A percentile compares a stretch with the other conserved stretches of the same genome.
These are phyloP conservation scores for Kondoa malvinella DNA, from an alignment of 768 basidiomycete genomes.

Conservation along the genomic window DNA sequence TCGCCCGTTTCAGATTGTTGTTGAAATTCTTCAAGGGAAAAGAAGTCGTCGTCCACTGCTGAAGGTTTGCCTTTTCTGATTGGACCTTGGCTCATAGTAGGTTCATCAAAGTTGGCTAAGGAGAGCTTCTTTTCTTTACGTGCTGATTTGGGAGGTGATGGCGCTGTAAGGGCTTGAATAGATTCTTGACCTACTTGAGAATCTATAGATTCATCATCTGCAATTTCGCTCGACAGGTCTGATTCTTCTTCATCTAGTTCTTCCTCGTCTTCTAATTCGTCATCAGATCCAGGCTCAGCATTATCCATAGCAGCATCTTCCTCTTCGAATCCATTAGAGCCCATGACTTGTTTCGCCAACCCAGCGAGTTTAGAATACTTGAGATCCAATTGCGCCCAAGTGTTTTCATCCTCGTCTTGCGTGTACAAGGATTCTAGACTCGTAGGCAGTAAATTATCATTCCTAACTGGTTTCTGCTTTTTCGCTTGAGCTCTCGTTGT, in stretches of 20 bases:
- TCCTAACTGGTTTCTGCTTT: constrained; percentile 31
- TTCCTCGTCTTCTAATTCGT: constrained; percentile 30
- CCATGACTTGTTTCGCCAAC: constrained; percentile 31
- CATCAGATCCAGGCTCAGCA: constrained; percentile 22
- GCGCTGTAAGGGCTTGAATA: constrained; percentile 5
- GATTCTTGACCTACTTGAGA: not conserved
- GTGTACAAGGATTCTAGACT: constrained; percentile 59
- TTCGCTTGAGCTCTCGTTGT: not conserved
- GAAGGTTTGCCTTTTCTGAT: constrained; percentile 13
- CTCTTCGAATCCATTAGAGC: constrained; percentile 17
- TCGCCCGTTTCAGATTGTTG: constrained; percentile 64
- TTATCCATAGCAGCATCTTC: constrained; percentile 18
- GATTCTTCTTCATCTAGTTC: constrained; percentile 19
- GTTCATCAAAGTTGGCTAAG: not conserved
- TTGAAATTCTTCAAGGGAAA: constrained; percentile 74
- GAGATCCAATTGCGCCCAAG: constrained; percentile 89
- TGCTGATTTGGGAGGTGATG: not conserved
- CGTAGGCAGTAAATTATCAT: constrained; percentile 37
- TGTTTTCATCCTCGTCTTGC: constrained; percentile 45
- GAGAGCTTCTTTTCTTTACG: not conserved
- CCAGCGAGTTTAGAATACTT: constrained; percentile 45
- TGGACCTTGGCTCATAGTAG: not conserved
- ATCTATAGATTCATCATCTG: constrained; percentile 28
- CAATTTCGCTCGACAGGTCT: constrained; percentile 24
- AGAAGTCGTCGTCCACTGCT: constrained; percentile 68